Base-by-base conservation (phyloP, 1,284 basidiomycete genomes). In the Malassezia arunalokei region DNA sequence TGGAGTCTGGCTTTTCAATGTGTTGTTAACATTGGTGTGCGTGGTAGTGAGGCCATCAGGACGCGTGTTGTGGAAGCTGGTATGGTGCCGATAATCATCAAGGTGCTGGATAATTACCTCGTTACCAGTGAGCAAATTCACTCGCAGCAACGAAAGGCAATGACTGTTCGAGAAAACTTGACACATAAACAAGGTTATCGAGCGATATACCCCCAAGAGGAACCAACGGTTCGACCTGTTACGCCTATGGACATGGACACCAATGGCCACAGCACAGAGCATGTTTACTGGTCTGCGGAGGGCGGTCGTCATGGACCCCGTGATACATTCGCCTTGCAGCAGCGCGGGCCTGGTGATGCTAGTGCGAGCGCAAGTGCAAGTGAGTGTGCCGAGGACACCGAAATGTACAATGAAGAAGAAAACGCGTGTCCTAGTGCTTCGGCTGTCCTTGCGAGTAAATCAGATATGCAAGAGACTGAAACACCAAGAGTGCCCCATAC, bases 1-100 rank as follows among this genome's bases (percentile, higher is more conserved):
- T 73, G 70, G 70, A 66, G 60, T 40, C 57, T 71, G 12, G 92
- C 92, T 0, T 94, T 99, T 72, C 91, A 96, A 71, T 95, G 89
- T 70, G 84, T 96, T 41, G 90, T 94, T 63, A 96, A 98, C 75
- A 90, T 98, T 63, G 92, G 94, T 42, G 91, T 99, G 0, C 79
- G 92, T 35, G 94, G 94, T n/a, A 87, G 83, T 59, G 92, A 98
- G 73, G 80, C 82, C 17, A 67, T 74, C 41, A 79, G 92, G 40
- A 86, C 85, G 50, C 79, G 91, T 4, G 91, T 98, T 17, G 94
- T 98, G 3, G 89, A 96, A 74, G 89, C 91, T 0, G 92, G 92
- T 27, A 89, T 91, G 1, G 79, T 98, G 15, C 88, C 94, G 56
- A 86, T 96, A 33, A 89, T 94, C 2, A 87, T 90, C 5, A 87